Evolutionary conservation across 129 eudicot species (phyloP).

Genomic region (Centella asiatica): DNA sequence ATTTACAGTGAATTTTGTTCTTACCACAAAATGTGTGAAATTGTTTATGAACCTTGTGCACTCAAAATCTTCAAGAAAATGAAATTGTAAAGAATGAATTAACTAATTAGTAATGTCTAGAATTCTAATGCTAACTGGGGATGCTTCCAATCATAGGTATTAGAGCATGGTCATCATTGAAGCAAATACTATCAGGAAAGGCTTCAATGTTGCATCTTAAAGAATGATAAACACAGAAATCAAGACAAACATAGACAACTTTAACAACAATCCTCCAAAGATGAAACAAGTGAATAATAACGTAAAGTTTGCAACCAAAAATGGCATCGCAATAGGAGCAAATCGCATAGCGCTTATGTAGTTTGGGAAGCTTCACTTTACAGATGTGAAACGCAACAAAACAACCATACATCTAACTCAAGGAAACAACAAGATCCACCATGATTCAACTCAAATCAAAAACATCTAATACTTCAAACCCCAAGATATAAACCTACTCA

Average conservation of each 20-base stretch:
- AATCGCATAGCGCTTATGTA: not conserved
- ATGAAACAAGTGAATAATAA: not conserved
- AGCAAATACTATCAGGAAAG: not conserved
- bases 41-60: not conserved
- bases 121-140: not conserved
- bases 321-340: not conserved
- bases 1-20: not conserved
- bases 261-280: not conserved
- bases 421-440: too few species aligned
- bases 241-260: not conserved
- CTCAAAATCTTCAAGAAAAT: not conserved
- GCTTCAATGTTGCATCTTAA: not conserved
- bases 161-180: not conserved
- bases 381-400: not conserved
- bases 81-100: not conserved
- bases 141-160: not conserved
- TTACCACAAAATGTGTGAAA: not conserved
- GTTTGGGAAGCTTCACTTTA: not conserved
- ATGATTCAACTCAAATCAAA: too few species aligned
- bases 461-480: not conserved
- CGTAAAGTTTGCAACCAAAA: not conserved
- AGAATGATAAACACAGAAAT: too few species aligned
- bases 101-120: not conserved
- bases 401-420: too few species aligned
- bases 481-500: not conserved